Percentiles rank a stretch among this genome's conserved stretches.
These are phyloP conservation scores for Hibiscus tridactylites DNA, from an alignment of 345 rosid genomes.

Conservation along the genomic window DNA sequence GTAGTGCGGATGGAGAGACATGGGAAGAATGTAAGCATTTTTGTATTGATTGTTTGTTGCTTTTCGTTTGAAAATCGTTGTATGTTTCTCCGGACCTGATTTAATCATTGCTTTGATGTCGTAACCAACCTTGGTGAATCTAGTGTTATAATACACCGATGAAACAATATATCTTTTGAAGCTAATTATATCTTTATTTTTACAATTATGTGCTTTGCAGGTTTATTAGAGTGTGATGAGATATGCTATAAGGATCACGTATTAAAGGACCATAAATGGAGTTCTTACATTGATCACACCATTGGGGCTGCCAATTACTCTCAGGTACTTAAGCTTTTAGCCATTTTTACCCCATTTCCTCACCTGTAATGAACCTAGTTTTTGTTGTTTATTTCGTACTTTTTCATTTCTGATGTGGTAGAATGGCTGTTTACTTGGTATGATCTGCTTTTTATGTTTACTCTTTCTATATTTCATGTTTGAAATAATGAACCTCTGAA, in stretches of 20 bases:
- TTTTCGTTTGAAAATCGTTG: not conserved
- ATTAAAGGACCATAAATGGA: constrained; percentile 82
- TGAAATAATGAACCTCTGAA: not conserved
- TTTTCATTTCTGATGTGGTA: not conserved
- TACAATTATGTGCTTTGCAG: constrained; percentile 31
- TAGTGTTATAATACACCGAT: not conserved
- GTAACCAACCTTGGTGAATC: not conserved
- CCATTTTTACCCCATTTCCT: not conserved
- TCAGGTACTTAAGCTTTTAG: too few species aligned
- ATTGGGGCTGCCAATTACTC: too few species aligned
- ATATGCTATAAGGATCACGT: constrained; percentile 97
- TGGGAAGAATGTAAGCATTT: constrained; percentile 89
- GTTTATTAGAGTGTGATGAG: constrained; percentile 69
- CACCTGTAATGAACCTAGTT: not conserved
- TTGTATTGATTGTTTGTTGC: constrained; percentile 2
- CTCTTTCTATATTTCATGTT: not conserved
- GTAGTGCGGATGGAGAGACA: constrained; percentile 64
- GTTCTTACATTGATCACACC: too few species aligned
- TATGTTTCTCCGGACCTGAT: not conserved
- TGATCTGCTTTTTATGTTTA: not conserved
- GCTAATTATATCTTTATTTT: constrained; percentile 3
- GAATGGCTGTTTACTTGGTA: not conserved
- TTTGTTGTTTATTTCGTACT: not conserved
- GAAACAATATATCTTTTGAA: not conserved
- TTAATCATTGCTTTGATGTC: not conserved